Conservation (phyloP, 495 filamentous ascomycete species). For the Tetracladium marchalianum region DNA sequence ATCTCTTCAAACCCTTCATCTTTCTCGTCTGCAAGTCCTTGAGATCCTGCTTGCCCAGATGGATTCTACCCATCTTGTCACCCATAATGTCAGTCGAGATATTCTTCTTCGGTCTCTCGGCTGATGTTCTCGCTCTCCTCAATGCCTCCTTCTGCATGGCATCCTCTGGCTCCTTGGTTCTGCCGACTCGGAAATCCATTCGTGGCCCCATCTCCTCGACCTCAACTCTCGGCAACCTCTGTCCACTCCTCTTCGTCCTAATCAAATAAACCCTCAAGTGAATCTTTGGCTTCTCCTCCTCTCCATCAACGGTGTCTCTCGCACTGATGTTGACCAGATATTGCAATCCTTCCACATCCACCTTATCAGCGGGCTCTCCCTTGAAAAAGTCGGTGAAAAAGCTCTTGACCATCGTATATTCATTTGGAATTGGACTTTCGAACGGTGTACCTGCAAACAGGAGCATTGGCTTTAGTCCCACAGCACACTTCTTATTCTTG, state of each 20-base stretch:
- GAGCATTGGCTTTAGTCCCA: slow-evolving; percentile 81
- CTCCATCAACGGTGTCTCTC: slow-evolving; percentile 48
- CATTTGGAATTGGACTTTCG: slow-evolving; percentile 61
- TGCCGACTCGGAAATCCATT: slow-evolving; percentile 84
- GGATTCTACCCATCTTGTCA: slow-evolving; percentile 91
- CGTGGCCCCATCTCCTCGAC: slow-evolving; percentile 91
- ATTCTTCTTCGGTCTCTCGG: slow-evolving; percentile 90
- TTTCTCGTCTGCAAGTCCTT: slow-evolving; percentile 84
- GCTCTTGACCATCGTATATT: slow-evolving; percentile 75
- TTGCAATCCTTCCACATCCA: slow-evolving; percentile 91
- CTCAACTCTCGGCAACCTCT: slow-evolving; percentile 81
- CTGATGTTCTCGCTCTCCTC: slow-evolving; percentile 66
- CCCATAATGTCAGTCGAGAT: slow-evolving; percentile 82
- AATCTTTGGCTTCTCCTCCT: slow-evolving; percentile 53
- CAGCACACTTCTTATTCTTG: slow-evolving; percentile 69
- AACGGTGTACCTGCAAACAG: slow-evolving; percentile 77
- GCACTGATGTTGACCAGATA: slow-evolving; percentile 76
- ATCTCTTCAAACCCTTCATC: slow-evolving; percentile 97
- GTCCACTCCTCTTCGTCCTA: slow-evolving; percentile 72
- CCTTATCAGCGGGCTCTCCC: slow-evolving; percentile 58
- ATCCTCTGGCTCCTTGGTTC: slow-evolving; percentile 65
- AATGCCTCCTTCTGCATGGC: slow-evolving; percentile 80
- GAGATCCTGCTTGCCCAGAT: slow-evolving; percentile 86
- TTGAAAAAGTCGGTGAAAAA: slow-evolving; percentile 87
- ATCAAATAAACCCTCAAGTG: slow-evolving; percentile 81